Evolutionary conservation across 2,329 filamentous ascomycete species (phyloP), one percentile per base, ranked within the genome.

Genomic region (Pseudogymnoascus sp.): DNA sequence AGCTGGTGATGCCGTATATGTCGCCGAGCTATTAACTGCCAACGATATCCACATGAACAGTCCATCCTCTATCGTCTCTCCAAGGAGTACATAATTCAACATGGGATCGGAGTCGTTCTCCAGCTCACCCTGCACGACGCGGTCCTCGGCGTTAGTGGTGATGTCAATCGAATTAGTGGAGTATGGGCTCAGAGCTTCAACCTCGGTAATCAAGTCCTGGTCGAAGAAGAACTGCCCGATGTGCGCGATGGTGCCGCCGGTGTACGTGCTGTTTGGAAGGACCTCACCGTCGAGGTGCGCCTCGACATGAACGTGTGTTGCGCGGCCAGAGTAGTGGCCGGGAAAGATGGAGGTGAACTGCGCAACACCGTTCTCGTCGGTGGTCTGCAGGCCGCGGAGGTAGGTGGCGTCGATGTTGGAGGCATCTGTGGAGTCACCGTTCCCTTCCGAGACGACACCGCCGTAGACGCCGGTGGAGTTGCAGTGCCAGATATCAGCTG

Each of bases 201-300:
- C 82, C 40, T 75, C 66, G 26, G 69, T 68, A 67, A 84, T 79
- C 9, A 88, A 79, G 66, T 78, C 76, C 70, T 87, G 81, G 71
- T 88, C 84, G 71, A 86, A 85, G 78, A 85, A 88, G 60, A 86
- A 70, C 71, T 89, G 86, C 17, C 86, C 85, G 40, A 88, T 78
- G 74, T 88, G 85, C 7, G 81, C 79, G 64, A 83, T 78, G 60
- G 74, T 77, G 15, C 77, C 77, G 65, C 78, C 81, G 42, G 74
- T 72, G 65, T 83, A 82, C 62, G 80, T 82, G 69, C 81, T 68
- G 70, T 80, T 80, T 19, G 70, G 50, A 38, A 70, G 66, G 26
- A 72, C 64, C 1, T 72, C 76, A 13, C 74, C 76, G 65, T 75
- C 73, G 37, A 72, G 64, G 70, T 83, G 79, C 2, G 78, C 76